A percentile compares a stretch with the other conserved stretches of the same genome.
These are phyloP conservation scores for Exophiala dermatitidis DNA, from an alignment of 2,329 filamentous ascomycete genomes.

Conservation along the genomic window DNA sequence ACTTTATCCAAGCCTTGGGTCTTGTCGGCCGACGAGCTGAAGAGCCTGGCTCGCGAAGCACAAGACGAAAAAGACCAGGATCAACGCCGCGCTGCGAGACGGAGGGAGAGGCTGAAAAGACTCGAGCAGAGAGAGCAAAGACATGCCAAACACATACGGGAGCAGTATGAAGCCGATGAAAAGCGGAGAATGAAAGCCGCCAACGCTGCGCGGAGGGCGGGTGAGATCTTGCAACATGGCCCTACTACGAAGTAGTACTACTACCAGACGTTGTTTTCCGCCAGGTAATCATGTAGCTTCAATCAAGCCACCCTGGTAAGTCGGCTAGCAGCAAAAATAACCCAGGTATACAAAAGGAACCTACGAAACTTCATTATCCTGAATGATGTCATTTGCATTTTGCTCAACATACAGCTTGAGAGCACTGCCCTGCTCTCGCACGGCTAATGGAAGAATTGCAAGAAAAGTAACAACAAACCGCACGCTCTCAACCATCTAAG, in stretches of 20 bases:
- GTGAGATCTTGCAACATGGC: slow-evolving; percentile 3
- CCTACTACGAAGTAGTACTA: not conserved
- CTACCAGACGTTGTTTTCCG: too few species aligned
- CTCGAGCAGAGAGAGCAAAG: slow-evolving; percentile 38
- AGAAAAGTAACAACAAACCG: too few species aligned
- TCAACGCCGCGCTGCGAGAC: slow-evolving; percentile 32
- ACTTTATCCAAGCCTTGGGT: slow-evolving; percentile 50
- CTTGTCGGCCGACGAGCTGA: slow-evolving; percentile 40
- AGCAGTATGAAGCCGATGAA: slow-evolving; percentile 36
- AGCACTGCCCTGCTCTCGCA: too few species aligned
- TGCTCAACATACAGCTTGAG: too few species aligned
- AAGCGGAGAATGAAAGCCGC: slow-evolving; percentile 34
- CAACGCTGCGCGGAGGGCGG: slow-evolving; percentile 30
- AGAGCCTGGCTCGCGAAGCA: slow-evolving; percentile 36
- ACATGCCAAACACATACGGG: slow-evolving; percentile 28
- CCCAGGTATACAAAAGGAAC: too few species aligned
- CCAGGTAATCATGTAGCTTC: too few species aligned
- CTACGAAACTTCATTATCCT: too few species aligned
- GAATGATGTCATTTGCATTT: too few species aligned
- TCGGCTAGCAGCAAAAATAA: too few species aligned
- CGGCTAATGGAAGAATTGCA: too few species aligned
- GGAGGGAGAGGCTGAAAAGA: slow-evolving; percentile 27
- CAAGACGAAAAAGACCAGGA: slow-evolving; percentile 36
- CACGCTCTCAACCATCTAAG: too few species aligned
- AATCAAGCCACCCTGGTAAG: too few species aligned